Evolutionary conservation across 257 asterid species (phyloP), one percentile per base, ranked within the genome.

Genomic region (Marsdenia floribunda): DNA sequence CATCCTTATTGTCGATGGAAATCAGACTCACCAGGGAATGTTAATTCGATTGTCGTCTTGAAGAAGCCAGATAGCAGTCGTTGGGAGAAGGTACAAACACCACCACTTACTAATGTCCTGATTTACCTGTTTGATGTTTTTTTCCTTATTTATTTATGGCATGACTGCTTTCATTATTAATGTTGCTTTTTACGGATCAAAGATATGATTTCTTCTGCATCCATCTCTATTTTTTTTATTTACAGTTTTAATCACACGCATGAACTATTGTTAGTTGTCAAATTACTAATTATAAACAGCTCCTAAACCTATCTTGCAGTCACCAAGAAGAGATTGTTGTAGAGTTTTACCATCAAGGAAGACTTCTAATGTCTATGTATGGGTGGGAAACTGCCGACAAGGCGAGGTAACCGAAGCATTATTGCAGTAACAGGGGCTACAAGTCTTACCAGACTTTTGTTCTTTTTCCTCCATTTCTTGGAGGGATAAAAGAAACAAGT

Each of bases 241-340:
- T 42, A 37, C 33, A 38, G 1, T 46, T 63, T 24, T 0, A 64
- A 18, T 35, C n/a, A 5, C 47, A 35, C 47, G 55, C 33, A 54
- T 14, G 18, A 55, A 15, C 52, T 14, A 15, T 35, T 15, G 0
- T 29, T 46, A 33, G 2, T 50, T 50, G 21, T 4, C 26, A 0
- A 5, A 12, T 14, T 73, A 4, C 65, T 75, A 78, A 67, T 5
- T 19, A 44, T 40, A 24, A 35, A 2, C 35, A 37, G 29, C 2
- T 65, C 16, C 6, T 65, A 65, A n/a, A 35, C 55, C 42, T 55
- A 55, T 68, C 49, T 66, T 83, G 76, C 84, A 83, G 86, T 81
- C 86, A 53, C 82, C 96, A 67, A 83, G 96, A 83, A 90, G 97
- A 82, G 97, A 94, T 70, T 92, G 97, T 70, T 89, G 99, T 83